Conservation (phyloP, 2,329 filamentous ascomycete species). For the Paracorniculantispora psalliotae region DNA sequence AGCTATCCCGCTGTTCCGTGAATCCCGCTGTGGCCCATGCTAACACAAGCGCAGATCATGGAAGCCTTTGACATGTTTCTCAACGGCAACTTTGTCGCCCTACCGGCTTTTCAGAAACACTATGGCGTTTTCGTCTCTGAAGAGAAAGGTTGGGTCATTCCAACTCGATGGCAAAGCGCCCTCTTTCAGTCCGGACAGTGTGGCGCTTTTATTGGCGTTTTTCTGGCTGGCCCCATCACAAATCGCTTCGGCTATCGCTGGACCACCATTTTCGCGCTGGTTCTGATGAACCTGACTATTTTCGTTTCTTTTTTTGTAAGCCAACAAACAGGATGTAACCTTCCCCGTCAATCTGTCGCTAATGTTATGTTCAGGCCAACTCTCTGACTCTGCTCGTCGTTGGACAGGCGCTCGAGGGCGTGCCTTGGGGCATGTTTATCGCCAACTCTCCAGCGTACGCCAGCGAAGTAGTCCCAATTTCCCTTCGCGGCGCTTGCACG, state of each 20-base stretch:
- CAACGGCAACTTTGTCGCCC: conserved; percentile 42
- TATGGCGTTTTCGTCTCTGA: conserved; percentile 30
- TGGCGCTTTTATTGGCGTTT: conserved; percentile 33
- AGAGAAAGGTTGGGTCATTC: conserved; percentile 25
- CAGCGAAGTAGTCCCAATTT: conserved; percentile 54
- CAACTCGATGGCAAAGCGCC: conserved; percentile 37
- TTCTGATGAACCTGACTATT: conserved; percentile 34
- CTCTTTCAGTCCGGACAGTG: conserved; percentile 30
- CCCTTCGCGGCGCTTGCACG: conserved; percentile 50
- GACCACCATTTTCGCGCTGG: conserved; percentile 33
- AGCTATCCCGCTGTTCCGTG: no score
- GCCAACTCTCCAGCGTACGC: conserved; percentile 58
- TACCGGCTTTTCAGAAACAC: conserved; percentile 29
- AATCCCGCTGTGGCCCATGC: not conserved
- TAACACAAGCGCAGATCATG: conserved; percentile 36
- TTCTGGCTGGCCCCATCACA: conserved; percentile 33
- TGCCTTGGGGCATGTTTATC: conserved; percentile 60
- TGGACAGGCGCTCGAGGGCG: conserved; percentile 52
- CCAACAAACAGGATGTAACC: conserved; percentile 12
- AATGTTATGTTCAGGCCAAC: conserved; percentile 17
- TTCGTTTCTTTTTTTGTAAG: conserved; percentile 51
- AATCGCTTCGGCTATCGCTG: conserved; percentile 33
- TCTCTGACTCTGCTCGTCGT: conserved; percentile 40
- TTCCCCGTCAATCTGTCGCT: conserved; percentile 4
- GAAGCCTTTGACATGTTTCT: conserved; percentile 46